These are phyloP conservation scores for Stephania cephalantha DNA, from an alignment of 164 flowering plant genomes.

Conservation along the genomic window DNA sequence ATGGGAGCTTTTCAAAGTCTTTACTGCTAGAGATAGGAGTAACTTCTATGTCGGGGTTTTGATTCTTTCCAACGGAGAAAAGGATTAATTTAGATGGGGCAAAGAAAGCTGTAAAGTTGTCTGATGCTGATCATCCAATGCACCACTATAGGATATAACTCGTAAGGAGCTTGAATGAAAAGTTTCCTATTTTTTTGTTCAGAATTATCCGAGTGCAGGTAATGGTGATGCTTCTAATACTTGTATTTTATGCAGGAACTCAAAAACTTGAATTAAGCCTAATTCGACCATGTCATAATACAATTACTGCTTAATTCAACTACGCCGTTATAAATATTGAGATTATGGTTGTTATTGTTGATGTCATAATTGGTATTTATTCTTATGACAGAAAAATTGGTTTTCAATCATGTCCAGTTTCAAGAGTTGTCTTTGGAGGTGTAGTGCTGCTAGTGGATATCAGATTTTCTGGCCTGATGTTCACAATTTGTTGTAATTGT, in stretches of 20 bases:
- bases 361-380: neutral
- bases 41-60: conserved; percentile 20
- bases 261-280: conserved; percentile 7
- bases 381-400: neutral
- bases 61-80: conserved; percentile 23
- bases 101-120: conserved; percentile 56
- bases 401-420: neutral
- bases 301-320: neutral
- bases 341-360: neutral
- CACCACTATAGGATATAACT: conserved; percentile 38
- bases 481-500: neutral
- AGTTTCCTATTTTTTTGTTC: conserved; percentile 45
- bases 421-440: neutral
- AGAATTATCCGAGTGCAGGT: conserved; percentile 53
- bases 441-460: neutral
- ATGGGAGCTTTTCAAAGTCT: conserved; percentile 51
- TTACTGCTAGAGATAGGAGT: conserved; percentile 40
- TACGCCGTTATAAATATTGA: neutral
- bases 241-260: conserved; percentile 24
- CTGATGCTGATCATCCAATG: conserved; percentile 57
- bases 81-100: conserved; percentile 49
- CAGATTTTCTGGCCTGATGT: neutral
- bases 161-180: conserved; percentile 44
- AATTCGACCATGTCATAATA: conserved; percentile 4
- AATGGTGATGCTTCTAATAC: conserved; percentile 36